phyloP scores from a whole-genome alignment of 2,329 filamentous ascomycete genomes.

The Colletotrichum liaoningense region DNA sequence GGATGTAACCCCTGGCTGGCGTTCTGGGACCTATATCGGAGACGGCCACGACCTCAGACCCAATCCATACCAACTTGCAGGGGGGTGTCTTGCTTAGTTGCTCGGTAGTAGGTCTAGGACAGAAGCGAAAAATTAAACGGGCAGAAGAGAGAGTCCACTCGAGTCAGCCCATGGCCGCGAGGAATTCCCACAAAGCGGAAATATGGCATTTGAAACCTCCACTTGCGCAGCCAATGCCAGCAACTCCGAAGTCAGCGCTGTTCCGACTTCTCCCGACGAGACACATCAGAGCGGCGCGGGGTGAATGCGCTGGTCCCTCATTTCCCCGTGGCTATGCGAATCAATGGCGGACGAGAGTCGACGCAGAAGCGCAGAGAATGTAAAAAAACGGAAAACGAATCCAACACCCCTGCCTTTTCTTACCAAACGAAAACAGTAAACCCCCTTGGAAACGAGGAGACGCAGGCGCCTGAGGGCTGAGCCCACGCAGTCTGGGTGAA shows the following conservation, averaged over 20 bases:
- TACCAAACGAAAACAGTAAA: constrained; percentile 43
- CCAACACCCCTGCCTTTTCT: constrained; percentile 32
- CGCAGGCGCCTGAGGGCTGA: not conserved
- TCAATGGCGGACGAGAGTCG: not conserved
- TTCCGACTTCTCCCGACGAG: constrained; percentile 33
- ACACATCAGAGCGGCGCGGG: constrained; percentile 26
- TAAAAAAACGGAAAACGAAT: not conserved
- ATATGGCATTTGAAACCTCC: constrained; percentile 34
- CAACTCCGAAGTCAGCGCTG: constrained; percentile 26
- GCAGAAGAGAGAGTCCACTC: constrained; percentile 31
- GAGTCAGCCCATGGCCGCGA: constrained; percentile 33
- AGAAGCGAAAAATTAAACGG: constrained; percentile 7
- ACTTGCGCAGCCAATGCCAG: constrained; percentile 31
- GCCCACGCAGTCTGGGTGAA: constrained; percentile 13
- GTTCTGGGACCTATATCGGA: constrained; percentile 36
- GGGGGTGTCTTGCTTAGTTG: not conserved
- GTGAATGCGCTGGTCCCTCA: constrained; percentile 15
- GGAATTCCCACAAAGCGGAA: constrained; percentile 32
- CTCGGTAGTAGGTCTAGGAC: not conserved
- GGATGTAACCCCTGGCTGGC: constrained; percentile 19
- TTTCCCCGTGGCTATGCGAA: constrained; percentile 19
- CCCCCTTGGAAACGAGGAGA: constrained; percentile 20
- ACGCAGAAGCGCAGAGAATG: not conserved
- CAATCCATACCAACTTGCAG: constrained; percentile 13
- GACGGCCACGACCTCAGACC: constrained; percentile 6